Percentiles rank a stretch among this genome's conserved stretches.
Evolutionary conservation across 352 stramenopile genomes (phyloP).

Genomic region (Phytopythium cucurbitacearum): DNA sequence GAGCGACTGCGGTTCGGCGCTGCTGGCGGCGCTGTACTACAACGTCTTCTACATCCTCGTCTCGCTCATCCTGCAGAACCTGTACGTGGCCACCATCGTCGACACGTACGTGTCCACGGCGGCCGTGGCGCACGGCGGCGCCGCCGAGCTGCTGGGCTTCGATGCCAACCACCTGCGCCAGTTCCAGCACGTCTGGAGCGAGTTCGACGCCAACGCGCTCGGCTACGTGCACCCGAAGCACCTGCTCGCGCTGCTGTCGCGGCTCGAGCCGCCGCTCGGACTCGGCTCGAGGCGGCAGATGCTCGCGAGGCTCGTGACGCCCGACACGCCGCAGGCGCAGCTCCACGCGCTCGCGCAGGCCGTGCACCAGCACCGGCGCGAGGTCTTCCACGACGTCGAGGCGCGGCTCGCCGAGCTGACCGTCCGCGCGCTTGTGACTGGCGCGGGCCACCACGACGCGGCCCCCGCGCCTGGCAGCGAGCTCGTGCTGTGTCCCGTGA

Average conservation of each 20-base stretch:
- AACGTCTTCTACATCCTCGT: conserved; percentile 80
- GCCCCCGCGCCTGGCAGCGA: conserved; percentile 15
- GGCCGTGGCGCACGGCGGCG: conserved; percentile 54
- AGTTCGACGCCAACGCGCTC: conserved; percentile 68
- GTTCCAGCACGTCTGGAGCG: conserved; percentile 69
- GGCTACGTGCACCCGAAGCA: conserved; percentile 75
- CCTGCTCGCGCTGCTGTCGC: conserved; percentile 48
- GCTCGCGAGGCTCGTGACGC: conserved; percentile 22
- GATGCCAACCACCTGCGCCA: conserved; percentile 47
- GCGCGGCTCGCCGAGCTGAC: conserved; percentile 62
- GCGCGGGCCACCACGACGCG: conserved; percentile 42
- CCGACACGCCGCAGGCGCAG: conserved; percentile 30
- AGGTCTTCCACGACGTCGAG: conserved; percentile 68
- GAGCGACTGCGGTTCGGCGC: conserved; percentile 65
- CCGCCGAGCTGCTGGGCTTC: conserved; percentile 60
- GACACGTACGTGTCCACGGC: conserved; percentile 81
- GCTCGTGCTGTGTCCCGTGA: conserved; percentile 25
- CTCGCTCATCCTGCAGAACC: conserved; percentile 71
- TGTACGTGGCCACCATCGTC: conserved; percentile 80
- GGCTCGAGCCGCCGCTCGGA: conserved; percentile 48
- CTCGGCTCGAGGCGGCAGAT: conserved; percentile 37
- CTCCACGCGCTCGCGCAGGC: conserved; percentile 14
- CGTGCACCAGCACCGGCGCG: conserved; percentile 43
- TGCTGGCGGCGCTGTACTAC: conserved; percentile 69
- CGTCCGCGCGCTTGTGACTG: conserved; percentile 53